Base-by-base conservation (phyloP, 2,329 filamentous ascomycete genomes). In the Talaromyces sp. region DNA sequence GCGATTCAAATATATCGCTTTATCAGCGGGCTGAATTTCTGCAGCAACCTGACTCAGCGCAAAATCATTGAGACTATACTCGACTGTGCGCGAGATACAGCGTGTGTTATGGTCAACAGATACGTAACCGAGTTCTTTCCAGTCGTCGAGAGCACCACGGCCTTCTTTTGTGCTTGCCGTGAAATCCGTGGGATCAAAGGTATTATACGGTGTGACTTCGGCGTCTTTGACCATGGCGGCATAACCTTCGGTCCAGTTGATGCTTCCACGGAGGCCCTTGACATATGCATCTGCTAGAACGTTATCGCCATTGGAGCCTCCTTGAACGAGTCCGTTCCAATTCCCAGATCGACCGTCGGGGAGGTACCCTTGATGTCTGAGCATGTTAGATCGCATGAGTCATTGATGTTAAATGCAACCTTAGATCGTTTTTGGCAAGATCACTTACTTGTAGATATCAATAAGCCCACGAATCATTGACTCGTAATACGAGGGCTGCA, bases 201-300 rank as follows among this genome's bases (percentile, higher is more conserved):
- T 89, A 70, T 88, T 87, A 2, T 82, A 79, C 0, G 89, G 87
- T 1, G 83, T 81, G 10, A 84, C 81, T 75, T 91, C 88, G 6
- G 89, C 89, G 69, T 92, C 84, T 22, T 85, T 89, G 13, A 85
- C 78, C 87, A 90, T 89, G 22, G 88, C 86, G 1, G 81, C 78
- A 67, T 86, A 89, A 2, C 83, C 87, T 52, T 86, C 84, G 0
- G 81, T 79, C 89, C 89, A 92, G 75, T 91, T 81, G 57, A 92
- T 80, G 1, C 77, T 78, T 2, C 86, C 87, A 8, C 83, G 80
- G 2, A 91, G 83, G 0, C 88, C 87, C 74, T 92, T 92, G 35
- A 90, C 82, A 66, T 86, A 91, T 0, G 89, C 89, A 71, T 92
- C 89, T 2, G 89, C 89, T 9, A 92, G 83, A 3, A 92, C 85